Percentiles rank a stretch among this genome's conserved stretches.
These are phyloP conservation scores for Cladophialophora carrionii DNA, from an alignment of 2,329 filamentous ascomycete species.

Conservation along the genomic window DNA sequence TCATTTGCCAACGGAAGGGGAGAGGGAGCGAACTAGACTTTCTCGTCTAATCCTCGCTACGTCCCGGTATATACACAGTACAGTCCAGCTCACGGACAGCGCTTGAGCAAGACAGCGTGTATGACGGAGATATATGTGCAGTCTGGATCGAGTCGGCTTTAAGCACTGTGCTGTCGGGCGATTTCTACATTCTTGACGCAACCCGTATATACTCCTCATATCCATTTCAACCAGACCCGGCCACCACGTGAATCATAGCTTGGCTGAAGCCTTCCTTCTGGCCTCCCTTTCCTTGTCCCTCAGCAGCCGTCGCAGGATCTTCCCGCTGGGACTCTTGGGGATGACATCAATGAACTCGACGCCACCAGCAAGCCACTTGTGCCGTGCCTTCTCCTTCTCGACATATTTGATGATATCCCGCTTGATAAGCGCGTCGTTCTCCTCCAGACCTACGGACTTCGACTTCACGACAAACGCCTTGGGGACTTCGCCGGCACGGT, in stretches of 20 bases:
- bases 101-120: background rate
- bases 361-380: constrained; percentile 66
- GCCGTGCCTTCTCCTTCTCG: constrained; percentile 62
- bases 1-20: background rate
- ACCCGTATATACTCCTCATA: background rate
- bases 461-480: constrained; percentile 68
- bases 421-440: constrained; percentile 54
- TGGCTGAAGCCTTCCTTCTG: constrained; percentile 66
- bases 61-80: background rate
- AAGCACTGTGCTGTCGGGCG: background rate
- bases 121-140: background rate
- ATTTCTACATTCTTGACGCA: background rate
- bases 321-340: constrained; percentile 65
- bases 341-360: constrained; percentile 61
- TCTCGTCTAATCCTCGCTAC: background rate
- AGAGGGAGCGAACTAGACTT: background rate
- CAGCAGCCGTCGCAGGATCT: constrained; percentile 66
- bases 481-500: constrained; percentile 63
- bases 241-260: constrained; percentile 57
- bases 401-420: constrained; percentile 62
- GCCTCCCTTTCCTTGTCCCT: constrained; percentile 74
- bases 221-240: background rate
- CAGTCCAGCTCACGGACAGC: background rate
- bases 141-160: background rate
- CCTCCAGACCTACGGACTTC: constrained; percentile 56